A percentile compares a stretch with the other conserved stretches of the same genome.
Evolutionary conservation across 306 rosid genomes (phyloP).

Genomic region (Leucaena leucocephala): DNA sequence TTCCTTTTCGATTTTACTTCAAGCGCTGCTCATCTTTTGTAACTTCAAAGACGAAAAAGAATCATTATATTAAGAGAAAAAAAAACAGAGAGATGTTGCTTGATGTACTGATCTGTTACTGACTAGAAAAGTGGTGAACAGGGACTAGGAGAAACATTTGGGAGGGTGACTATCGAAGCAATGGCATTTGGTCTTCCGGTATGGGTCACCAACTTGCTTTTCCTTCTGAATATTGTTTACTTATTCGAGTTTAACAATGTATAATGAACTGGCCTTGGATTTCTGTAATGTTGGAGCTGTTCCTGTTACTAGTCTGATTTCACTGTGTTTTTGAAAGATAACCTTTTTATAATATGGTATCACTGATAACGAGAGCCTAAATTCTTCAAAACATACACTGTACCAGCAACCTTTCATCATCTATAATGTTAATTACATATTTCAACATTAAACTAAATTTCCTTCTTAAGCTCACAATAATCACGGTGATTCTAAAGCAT

Average conservation of each 20-base stretch:
- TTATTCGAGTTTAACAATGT: constrained; percentile 11
- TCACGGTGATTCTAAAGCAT: background rate
- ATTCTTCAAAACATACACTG: background rate
- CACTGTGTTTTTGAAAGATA: background rate
- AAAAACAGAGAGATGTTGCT: background rate
- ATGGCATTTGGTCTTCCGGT: constrained; percentile 98
- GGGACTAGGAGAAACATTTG: constrained; percentile 97
- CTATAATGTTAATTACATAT: background rate
- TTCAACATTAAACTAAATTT: background rate
- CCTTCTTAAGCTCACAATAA: constrained; percentile 14
- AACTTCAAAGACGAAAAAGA: background rate
- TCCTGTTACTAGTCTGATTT: background rate
- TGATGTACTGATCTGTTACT: constrained; percentile 13
- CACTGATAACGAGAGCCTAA: background rate
- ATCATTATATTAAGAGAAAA: background rate
- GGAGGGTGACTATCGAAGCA: constrained; percentile 93
- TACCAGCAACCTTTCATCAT: background rate
- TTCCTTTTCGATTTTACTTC: background rate
- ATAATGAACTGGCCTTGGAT: background rate
- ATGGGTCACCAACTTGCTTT: constrained; percentile 34
- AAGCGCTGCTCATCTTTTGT: background rate
- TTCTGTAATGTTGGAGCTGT: background rate
- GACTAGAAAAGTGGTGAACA: constrained; percentile 45
- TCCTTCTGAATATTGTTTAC: background rate
- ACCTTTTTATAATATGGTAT: background rate